Conservation (phyloP, 2,329 filamentous ascomycete species). For the Berkeleyomyces basicola region DNA sequence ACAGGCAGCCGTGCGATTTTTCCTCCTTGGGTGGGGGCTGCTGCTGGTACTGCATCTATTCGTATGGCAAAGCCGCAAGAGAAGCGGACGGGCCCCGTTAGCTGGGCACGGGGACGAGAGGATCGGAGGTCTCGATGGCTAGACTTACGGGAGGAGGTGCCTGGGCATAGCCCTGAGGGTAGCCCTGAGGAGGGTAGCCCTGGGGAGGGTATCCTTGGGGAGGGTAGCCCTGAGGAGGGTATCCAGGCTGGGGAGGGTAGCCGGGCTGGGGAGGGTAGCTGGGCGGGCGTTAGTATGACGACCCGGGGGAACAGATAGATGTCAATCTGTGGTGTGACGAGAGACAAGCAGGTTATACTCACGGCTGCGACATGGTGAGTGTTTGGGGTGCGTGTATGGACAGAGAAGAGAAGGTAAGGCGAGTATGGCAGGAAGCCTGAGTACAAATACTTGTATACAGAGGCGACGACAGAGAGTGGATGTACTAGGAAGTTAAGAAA, state of each 20-base stretch:
- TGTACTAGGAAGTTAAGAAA: not conserved
- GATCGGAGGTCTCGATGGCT: not conserved
- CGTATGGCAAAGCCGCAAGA: not conserved
- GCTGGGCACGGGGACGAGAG: not conserved
- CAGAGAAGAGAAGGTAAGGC: not conserved
- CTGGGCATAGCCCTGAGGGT: not conserved
- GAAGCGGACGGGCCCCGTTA: not conserved
- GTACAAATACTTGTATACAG: not conserved
- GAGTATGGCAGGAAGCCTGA: not conserved
- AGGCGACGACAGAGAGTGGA: not conserved
- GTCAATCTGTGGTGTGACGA: not conserved
- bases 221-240: constrained; percentile 17
- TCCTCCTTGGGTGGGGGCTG: constrained; percentile 22
- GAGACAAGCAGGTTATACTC: not conserved
- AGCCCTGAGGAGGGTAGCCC: constrained; percentile 17
- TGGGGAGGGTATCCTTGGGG: constrained; percentile 17
- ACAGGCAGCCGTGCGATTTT: constrained; percentile 27
- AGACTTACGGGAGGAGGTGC: not conserved
- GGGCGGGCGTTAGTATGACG: constrained; percentile 1
- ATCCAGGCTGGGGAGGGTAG: constrained; percentile 17
- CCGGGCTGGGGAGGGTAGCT: constrained; percentile 14
- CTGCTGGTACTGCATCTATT: constrained; percentile 22
- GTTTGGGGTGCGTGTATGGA: not conserved
- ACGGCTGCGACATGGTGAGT: constrained; percentile 7
- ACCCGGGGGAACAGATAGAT: not conserved